Percentiles rank a stretch among this genome's conserved stretches.
phyloP scores from a whole-genome alignment of 176 grass and related monocot genomes.

The Areca catechu region DNA sequence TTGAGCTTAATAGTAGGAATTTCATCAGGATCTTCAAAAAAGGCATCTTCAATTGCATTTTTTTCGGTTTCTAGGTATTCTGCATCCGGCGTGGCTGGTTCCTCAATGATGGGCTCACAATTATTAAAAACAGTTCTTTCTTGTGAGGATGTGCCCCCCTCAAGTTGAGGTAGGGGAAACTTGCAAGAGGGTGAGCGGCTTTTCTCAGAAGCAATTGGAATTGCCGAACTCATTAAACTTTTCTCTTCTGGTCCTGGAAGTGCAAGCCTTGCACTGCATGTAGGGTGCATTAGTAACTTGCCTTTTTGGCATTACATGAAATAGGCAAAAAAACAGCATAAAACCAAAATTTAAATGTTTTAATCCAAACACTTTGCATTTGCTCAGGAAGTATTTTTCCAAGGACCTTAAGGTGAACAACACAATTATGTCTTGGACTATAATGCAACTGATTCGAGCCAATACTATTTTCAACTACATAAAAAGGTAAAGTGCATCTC shows the following conservation, averaged over 20 bases:
- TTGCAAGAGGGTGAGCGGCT: not conserved
- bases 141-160: constrained; percentile 13
- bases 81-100: constrained; percentile 60
- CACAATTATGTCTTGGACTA: too few species aligned
- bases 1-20: constrained; percentile 79
- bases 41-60: constrained; percentile 63
- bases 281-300: constrained; percentile 18
- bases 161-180: constrained; percentile 20
- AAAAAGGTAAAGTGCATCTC: too few species aligned
- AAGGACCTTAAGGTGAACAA: too few species aligned
- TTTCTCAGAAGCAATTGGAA: constrained; percentile 19
- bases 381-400: too few species aligned
- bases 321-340: too few species aligned
- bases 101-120: constrained; percentile 67
- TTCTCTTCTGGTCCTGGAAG: constrained; percentile 67
- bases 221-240: constrained; percentile 22
- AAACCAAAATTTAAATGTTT: too few species aligned
- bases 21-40: constrained; percentile 60
- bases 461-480: too few species aligned
- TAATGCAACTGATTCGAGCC: too few species aligned
- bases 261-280: constrained; percentile 67
- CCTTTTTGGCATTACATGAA: too few species aligned
- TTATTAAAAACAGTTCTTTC: constrained; percentile 18
- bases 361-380: too few species aligned
- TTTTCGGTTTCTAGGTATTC: constrained; percentile 36